phyloP scores from a whole-genome alignment of 495 filamentous ascomycete genomes.

The Neurospora sublineolata region DNA sequence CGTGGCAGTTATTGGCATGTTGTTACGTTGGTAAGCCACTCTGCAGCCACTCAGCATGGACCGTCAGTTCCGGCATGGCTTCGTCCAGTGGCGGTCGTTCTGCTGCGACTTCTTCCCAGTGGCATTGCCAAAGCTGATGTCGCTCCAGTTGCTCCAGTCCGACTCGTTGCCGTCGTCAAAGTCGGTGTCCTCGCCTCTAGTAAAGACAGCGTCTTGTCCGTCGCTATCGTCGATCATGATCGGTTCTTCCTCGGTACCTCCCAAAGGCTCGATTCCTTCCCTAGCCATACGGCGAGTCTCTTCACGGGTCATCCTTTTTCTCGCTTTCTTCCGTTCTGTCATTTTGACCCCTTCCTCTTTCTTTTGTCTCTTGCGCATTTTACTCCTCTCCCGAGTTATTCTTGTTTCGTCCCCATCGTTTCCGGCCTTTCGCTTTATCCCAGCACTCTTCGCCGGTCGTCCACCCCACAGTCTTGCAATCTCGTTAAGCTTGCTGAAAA shows the following conservation, averaged over 20 bases:
- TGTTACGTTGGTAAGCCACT: neutral
- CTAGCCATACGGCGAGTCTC: conserved; percentile 2
- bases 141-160: conserved; percentile 2
- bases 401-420: neutral
- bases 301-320: neutral
- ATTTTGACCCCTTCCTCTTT: neutral
- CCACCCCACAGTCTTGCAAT: conserved; percentile 13
- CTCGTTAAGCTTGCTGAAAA: conserved; percentile 11
- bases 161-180: conserved; percentile 4
- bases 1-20: neutral
- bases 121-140: neutral
- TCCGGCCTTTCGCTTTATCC: neutral
- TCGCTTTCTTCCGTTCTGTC: neutral
- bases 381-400: neutral
- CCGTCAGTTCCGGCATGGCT: neutral
- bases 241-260: conserved; percentile 1
- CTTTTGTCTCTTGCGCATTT: neutral
- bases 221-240: conserved; percentile 2
- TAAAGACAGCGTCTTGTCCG: conserved; percentile 1
- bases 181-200: conserved; percentile 1
- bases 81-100: neutral
- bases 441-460: neutral
- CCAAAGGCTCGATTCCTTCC: neutral
- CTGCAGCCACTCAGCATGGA: neutral
- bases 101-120: neutral